These are phyloP conservation scores for Scleromitrula shiraiana DNA, from an alignment of 2,329 filamentous ascomycete species.

Conservation along the genomic window DNA sequence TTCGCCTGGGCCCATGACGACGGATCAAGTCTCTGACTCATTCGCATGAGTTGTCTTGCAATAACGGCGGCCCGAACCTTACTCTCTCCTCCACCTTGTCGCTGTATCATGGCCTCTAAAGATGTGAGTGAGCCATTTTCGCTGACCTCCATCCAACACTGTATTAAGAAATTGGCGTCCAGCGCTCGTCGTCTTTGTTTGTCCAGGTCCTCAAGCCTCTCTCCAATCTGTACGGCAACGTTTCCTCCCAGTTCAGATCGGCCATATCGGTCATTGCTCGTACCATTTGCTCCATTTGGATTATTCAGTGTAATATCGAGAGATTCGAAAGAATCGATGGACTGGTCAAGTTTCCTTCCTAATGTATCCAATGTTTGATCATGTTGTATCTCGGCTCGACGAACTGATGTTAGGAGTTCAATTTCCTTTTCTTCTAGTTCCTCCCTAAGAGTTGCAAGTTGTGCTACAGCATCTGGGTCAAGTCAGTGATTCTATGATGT, in stretches of 20 bases:
- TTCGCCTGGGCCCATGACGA: slow-evolving; percentile 61
- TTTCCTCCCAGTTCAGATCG: slow-evolving; percentile 62
- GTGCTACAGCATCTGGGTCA: slow-evolving; percentile 50
- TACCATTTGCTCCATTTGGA: slow-evolving; percentile 37
- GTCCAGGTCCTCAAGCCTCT: slow-evolving; percentile 88
- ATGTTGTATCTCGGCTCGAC: slow-evolving; percentile 85
- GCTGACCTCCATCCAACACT: slow-evolving; percentile 94
- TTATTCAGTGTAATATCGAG: slow-evolving; percentile 77
- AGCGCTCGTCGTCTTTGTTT: slow-evolving; percentile 81
- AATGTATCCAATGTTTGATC: slow-evolving; percentile 83
- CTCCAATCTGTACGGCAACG: slow-evolving; percentile 88
- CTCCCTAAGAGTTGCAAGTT: slow-evolving; percentile 64
- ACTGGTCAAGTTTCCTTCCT: slow-evolving; percentile 82
- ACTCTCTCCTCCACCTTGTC: slow-evolving; percentile 78
- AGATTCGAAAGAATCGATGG: slow-evolving; percentile 84
- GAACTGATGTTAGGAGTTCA: slow-evolving; percentile 80
- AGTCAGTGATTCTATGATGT: neutral
- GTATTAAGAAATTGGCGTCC: slow-evolving; percentile 90
- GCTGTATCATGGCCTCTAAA: slow-evolving; percentile 74
- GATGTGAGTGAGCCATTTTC: slow-evolving; percentile 79
- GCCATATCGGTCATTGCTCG: slow-evolving; percentile 36
- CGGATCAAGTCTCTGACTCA: slow-evolving; percentile 84
- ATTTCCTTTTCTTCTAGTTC: slow-evolving; percentile 87
- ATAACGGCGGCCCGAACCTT: slow-evolving; percentile 94
- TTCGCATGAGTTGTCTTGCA: slow-evolving; percentile 84